Evolutionary conservation across 768 basidiomycete species (phyloP), one percentile per base, ranked within the genome.

Genomic region (Phanerochaete sordida): DNA sequence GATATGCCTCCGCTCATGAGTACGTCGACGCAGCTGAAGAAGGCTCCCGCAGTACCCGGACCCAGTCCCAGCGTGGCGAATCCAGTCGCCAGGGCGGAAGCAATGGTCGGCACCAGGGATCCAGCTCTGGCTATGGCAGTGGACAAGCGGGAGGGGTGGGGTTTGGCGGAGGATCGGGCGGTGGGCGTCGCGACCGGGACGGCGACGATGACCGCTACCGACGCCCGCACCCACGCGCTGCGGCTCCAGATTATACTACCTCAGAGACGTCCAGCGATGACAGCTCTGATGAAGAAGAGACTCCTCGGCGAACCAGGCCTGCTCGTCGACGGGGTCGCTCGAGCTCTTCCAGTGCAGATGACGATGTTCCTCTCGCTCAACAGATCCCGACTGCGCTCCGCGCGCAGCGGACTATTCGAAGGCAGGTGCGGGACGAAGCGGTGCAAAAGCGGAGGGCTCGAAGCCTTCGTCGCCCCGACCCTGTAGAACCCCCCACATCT

Each of bases 311-410:
- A 27, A 13, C 43, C 27, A 57, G 28, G 44, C 6, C 37, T 1
- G 4, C 35, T 53, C 56, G 56, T 7, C 44, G 21, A 9, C 39
- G 50, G 26, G 23, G 52, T 48, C 27, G 54, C 43, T 13, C 12
- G 26, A 19, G 9, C 59, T 55, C 46, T n/a, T 48, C 45, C 44
- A 61, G 27, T 47, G 63, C 67, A 51, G 66, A 91, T 56, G 93
- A 96, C 69, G 88, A 96, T 65, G 77, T 93, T 1, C 94, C 94
- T 0, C 79, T 96, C 16, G 94, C 93, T 2, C 85, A 83, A 63
- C 80, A 86, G 30, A 91, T 93, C 57, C 94, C 93, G 3, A 87
- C 86, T 0, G 94, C 94, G 3, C 73, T 96, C 59, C 82, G 79
- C 2, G 93, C 92, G 11, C 94, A 96, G 67, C 85, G 84, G 65